Evolutionary conservation across 2,329 filamentous ascomycete genomes (phyloP).

Genomic region (Sporothrix sp.): DNA sequence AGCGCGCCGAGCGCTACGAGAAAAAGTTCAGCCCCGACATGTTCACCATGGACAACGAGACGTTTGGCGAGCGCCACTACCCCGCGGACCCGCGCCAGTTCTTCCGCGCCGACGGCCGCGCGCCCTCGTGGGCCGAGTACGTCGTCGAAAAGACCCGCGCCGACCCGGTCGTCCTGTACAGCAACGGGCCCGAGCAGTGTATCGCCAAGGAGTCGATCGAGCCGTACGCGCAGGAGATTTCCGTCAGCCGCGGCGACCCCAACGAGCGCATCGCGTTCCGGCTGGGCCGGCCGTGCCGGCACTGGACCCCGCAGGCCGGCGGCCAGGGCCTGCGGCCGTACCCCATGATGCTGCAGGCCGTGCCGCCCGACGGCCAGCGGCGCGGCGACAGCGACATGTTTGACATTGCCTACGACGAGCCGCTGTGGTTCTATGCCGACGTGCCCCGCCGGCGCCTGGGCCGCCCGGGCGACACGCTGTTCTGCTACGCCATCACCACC

Average conservation of each 20-base stretch:
- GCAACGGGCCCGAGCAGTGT: conserved; percentile 38
- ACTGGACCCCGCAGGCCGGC: conserved; percentile 67
- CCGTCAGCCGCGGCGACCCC: conserved; percentile 44
- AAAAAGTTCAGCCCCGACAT: conserved; percentile 56
- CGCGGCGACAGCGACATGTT: conserved; percentile 46
- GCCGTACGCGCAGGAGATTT: conserved; percentile 39
- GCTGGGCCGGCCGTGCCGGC: conserved; percentile 68
- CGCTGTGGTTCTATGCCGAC: conserved; percentile 70
- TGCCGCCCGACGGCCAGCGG: conserved; percentile 57
- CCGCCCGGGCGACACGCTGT: conserved; percentile 56
- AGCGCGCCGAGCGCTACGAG: conserved; percentile 48
- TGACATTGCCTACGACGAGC: conserved; percentile 62
- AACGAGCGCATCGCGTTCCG: conserved; percentile 60
- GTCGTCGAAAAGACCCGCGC: conserved; percentile 49
- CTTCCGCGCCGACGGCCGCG: conserved; percentile 62
- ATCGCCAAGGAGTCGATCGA: conserved; percentile 49
- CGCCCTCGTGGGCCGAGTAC: conserved; percentile 73
- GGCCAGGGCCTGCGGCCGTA: conserved; percentile 58
- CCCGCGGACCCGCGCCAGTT: conserved; percentile 59
- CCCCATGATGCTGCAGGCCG: conserved; percentile 59
- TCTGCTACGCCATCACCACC: conserved; percentile 48
- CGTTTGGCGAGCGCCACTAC: conserved; percentile 74
- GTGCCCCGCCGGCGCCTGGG: conserved; percentile 58
- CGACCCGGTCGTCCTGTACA: conserved; percentile 39
- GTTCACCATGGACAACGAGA: conserved; percentile 58